Percentiles rank a stretch among this genome's conserved stretches.
Evolutionary conservation across 331 rosid species (phyloP).

Genomic region (Acacia concinna): DNA sequence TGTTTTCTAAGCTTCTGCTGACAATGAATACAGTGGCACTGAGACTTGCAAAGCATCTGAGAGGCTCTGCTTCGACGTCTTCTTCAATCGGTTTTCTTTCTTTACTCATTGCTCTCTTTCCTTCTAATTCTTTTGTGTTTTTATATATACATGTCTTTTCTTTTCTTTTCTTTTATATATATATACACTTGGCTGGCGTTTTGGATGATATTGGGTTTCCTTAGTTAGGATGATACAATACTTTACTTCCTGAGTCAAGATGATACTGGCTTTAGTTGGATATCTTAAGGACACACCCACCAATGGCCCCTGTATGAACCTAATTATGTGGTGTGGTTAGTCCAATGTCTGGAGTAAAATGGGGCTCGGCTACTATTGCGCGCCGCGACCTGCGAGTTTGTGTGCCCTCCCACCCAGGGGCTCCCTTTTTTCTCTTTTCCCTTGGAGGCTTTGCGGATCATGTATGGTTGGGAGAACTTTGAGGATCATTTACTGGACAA

Average conservation of each 20-base stretch:
- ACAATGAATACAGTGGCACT: constrained; percentile 58
- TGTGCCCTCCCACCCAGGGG: neutral
- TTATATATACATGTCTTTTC: neutral
- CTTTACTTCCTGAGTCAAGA: neutral
- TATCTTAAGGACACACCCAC: neutral
- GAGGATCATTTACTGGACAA: constrained; percentile 7
- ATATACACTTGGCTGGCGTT: no score
- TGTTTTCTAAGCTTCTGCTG: neutral
- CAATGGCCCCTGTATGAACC: neutral
- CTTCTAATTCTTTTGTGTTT: neutral
- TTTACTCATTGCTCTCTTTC: constrained; percentile 20
- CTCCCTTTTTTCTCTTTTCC: neutral
- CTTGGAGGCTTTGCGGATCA: neutral
- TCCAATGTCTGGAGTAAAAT: constrained; percentile 2
- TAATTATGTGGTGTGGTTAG: neutral
- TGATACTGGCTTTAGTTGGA: neutral
- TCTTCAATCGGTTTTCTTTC: constrained; percentile 54
- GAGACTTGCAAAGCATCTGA: constrained; percentile 54
- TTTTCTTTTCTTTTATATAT: neutral
- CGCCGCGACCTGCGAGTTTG: neutral
- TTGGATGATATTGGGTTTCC: no score
- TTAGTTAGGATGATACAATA: no score
- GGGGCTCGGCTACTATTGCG: neutral
- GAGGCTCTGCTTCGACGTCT: constrained; percentile 40
- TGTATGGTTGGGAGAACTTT: neutral